Conservation (phyloP, 768 basidiomycete species). For the Clathrus columnatus region DNA sequence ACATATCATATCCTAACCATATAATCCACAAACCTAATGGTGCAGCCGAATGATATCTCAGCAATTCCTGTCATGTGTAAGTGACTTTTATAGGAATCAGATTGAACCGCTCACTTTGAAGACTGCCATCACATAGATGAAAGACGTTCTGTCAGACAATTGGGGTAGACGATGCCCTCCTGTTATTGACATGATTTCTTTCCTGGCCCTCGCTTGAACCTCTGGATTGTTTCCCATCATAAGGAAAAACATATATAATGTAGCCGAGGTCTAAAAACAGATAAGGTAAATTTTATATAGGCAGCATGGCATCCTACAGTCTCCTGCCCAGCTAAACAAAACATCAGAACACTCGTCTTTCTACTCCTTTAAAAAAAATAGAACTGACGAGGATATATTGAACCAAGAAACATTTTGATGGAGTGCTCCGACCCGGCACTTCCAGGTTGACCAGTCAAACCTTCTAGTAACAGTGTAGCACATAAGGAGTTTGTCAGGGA, state of each 20-base stretch:
- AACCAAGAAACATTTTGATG: background rate
- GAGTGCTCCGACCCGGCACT: background rate
- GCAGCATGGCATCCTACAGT: background rate
- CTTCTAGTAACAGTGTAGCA: background rate
- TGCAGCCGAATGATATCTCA: background rate
- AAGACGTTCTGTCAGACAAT: background rate
- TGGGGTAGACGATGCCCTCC: slow-evolving; percentile 11
- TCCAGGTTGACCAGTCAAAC: background rate
- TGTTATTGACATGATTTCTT: slow-evolving; percentile 12
- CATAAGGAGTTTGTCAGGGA: background rate
- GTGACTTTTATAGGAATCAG: background rate
- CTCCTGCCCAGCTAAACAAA: background rate
- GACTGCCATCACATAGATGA: slow-evolving; percentile 15
- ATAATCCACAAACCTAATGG: background rate
- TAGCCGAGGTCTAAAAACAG: background rate
- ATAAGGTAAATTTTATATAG: background rate
- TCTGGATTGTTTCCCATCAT: slow-evolving; percentile 5
- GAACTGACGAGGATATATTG: background rate
- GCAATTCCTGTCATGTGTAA: background rate
- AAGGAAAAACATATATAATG: no score
- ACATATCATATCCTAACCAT: background rate
- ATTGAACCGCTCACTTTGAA: slow-evolving; percentile 2
- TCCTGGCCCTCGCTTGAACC: slow-evolving; percentile 12
- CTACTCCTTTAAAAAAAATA: background rate
- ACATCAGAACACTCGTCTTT: background rate